phyloP scores from a whole-genome alignment of 2,329 filamentous ascomycete genomes.

The Leptosphaerulina australis region DNA sequence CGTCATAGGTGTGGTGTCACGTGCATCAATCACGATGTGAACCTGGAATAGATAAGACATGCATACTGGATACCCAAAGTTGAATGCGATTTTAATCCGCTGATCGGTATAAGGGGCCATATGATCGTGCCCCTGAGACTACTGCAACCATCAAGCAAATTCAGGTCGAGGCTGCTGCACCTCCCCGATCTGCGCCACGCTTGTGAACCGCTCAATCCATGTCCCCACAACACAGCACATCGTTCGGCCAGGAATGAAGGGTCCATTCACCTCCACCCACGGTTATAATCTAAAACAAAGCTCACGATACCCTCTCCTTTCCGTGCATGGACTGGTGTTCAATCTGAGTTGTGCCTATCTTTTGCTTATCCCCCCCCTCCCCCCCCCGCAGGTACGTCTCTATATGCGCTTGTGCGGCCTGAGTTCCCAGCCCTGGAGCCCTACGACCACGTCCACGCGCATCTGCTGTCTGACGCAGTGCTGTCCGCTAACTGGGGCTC shows the following conservation, averaged over 20 bases:
- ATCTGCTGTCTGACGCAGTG: constrained; percentile 13
- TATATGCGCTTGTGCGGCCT: constrained; percentile 31
- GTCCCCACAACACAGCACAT: constrained; percentile 16
- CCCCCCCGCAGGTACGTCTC: constrained; percentile 26
- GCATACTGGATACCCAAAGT: neutral
- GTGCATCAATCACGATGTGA: neutral
- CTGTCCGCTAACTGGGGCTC: constrained; percentile 11
- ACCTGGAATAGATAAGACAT: neutral
- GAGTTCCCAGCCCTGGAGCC: constrained; percentile 20
- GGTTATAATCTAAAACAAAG: constrained; percentile 8
- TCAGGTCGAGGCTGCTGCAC: constrained; percentile 14
- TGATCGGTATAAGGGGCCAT: constrained; percentile 6
- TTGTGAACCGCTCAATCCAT: constrained; percentile 16
- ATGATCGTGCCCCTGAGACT: constrained; percentile 13
- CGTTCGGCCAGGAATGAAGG: constrained; percentile 16
- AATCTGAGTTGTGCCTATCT: constrained; percentile 19
- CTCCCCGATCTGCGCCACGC: constrained; percentile 19
- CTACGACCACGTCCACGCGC: constrained; percentile 13
- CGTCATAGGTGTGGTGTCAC: constrained; percentile 19
- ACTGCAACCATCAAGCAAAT: constrained; percentile 10
- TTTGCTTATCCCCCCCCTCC: constrained; percentile 19
- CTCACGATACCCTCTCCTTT: constrained; percentile 7
- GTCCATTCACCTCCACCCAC: constrained; percentile 19
- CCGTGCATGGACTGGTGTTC: constrained; percentile 19
- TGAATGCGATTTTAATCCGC: neutral